A percentile compares a stretch with the other conserved stretches of the same genome.
phyloP scores from a whole-genome alignment of 306 rosid species.

The Canavalia ensiformis region DNA sequence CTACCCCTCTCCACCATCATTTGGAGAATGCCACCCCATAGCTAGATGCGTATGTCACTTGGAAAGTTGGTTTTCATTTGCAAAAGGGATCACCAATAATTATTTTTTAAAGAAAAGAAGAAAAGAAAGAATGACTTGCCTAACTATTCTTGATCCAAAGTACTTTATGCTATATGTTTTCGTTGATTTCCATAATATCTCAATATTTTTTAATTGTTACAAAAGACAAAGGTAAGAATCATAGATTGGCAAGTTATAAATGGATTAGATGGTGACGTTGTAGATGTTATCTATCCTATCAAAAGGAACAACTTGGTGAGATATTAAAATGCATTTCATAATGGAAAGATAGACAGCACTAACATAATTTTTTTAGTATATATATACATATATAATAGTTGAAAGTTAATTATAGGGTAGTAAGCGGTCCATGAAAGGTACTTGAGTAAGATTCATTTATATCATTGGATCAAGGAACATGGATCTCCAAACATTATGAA shows the following conservation, averaged over 20 bases:
- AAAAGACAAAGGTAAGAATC: conserved; percentile 42
- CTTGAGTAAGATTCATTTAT: conserved; percentile 48
- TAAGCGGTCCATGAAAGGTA: conserved; percentile 48
- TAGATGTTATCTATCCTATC: conserved; percentile 54
- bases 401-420: conserved; percentile 28
- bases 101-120: background rate
- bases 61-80: conserved; percentile 25
- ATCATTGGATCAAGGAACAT: background rate
- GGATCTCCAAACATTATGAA: conserved; percentile 41
- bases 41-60: conserved; percentile 10
- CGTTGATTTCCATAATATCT: conserved; percentile 45
- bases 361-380: conserved; percentile 16
- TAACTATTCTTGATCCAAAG: conserved; percentile 45
- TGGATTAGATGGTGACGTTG: conserved; percentile 62
- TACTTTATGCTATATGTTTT: conserved; percentile 39
- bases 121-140: conserved; percentile 47
- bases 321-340: conserved; percentile 42
- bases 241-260: conserved; percentile 48
- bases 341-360: conserved; percentile 57
- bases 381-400: background rate
- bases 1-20: conserved; percentile 40
- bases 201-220: conserved; percentile 29
- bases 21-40: conserved; percentile 45
- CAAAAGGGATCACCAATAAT: conserved; percentile 5
- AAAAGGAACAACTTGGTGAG: conserved; percentile 48